phyloP scores from a whole-genome alignment of 148 eudicot species.

The Spergularia marina region DNA sequence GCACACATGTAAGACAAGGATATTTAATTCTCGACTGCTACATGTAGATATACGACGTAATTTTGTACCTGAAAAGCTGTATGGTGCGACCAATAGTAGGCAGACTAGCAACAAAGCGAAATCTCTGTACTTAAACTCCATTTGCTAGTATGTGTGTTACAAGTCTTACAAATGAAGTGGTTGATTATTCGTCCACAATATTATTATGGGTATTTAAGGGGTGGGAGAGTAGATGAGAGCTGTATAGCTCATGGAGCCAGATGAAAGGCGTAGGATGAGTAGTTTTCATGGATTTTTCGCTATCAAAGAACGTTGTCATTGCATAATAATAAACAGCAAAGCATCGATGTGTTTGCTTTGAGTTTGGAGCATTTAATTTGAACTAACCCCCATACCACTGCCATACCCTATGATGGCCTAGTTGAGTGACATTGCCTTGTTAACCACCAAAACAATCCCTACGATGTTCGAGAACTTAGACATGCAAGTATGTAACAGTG shows the following conservation, averaged over 20 bases:
- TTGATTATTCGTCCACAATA: not conserved
- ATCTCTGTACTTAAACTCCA: conserved; percentile 15
- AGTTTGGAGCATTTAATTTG: conserved; percentile 27
- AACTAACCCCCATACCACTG: conserved; percentile 19
- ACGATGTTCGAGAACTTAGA: too few species aligned
- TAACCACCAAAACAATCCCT: too few species aligned
- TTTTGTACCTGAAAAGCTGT: conserved; percentile 10
- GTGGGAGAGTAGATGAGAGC: not conserved
- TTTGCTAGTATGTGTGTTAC: not conserved
- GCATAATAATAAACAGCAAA: conserved; percentile 6
- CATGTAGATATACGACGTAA: too few species aligned
- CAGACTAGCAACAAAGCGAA: conserved; percentile 4
- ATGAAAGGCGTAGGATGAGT: conserved; percentile 4
- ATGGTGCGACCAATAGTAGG: conserved; percentile 8
- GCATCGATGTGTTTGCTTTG: conserved; percentile 5
- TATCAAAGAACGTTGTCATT: conserved; percentile 18
- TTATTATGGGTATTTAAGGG: not conserved
- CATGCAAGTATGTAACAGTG: too few species aligned
- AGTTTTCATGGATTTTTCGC: conserved; percentile 17
- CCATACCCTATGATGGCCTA: too few species aligned
- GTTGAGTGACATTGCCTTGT: too few species aligned
- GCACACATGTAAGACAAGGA: not conserved
- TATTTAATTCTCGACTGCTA: too few species aligned
- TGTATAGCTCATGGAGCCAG: not conserved
- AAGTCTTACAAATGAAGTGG: not conserved